Conservation (phyloP, 441 rosid species). For the Syzygium malaccense region DNA sequence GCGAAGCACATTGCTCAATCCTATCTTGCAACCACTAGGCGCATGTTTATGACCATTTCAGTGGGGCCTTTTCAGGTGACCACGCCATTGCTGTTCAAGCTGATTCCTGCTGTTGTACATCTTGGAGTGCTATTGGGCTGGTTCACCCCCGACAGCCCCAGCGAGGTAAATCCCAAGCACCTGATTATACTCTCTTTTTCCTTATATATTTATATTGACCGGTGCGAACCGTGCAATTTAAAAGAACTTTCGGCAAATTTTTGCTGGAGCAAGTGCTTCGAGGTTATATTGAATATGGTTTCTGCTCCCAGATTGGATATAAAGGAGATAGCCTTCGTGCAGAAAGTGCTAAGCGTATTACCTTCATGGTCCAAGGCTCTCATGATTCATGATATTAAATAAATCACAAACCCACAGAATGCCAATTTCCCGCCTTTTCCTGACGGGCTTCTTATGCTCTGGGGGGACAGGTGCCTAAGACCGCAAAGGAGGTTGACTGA, state of each 20-base stretch:
- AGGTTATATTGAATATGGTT: constrained; percentile 36
- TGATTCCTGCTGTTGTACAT: constrained; percentile 87
- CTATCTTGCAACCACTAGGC: not conserved
- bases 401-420: constrained; percentile 32
- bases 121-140: constrained; percentile 87
- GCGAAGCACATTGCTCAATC: not conserved
- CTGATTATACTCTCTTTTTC: not conserved
- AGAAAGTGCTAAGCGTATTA: constrained; percentile 85
- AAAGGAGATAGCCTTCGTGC: constrained; percentile 80
- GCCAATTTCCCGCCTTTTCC: constrained; percentile 40
- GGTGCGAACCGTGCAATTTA: not conserved
- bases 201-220: not conserved
- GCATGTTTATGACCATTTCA: not conserved
- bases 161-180: constrained; percentile 52
- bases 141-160: constrained; percentile 70
- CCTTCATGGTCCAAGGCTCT: constrained; percentile 82
- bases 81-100: constrained; percentile 92
- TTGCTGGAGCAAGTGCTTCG: constrained; percentile 10
- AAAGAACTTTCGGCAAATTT: not conserved
- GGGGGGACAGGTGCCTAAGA: constrained; percentile 60
- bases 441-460: constrained; percentile 57
- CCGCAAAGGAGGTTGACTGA: constrained; percentile 41
- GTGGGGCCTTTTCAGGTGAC: constrained; percentile 53
- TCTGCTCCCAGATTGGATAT: constrained; percentile 78
- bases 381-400: constrained; percentile 74